A percentile compares a stretch with the other conserved stretches of the same genome.
Conservation (phyloP, 768 basidiomycete genomes). For the Suillus cothurnatus region DNA sequence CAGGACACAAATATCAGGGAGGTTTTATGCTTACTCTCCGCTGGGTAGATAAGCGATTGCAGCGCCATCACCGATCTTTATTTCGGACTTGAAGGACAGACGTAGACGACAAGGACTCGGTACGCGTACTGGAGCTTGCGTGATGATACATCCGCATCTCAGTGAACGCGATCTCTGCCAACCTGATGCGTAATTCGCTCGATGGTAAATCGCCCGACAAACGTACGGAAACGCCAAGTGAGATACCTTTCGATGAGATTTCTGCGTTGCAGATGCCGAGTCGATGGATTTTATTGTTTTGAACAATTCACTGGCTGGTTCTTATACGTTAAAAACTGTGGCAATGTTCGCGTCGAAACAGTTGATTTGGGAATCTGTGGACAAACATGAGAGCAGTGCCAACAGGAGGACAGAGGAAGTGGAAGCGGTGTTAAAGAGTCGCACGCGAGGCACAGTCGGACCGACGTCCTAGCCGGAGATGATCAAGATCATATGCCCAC, state of each 20-base stretch:
- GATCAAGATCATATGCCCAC: not conserved
- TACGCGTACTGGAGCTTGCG: constrained; percentile 26
- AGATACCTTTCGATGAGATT: constrained; percentile 48
- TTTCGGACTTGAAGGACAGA: constrained; percentile 52
- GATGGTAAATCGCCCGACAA: constrained; percentile 36
- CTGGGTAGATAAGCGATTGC: constrained; percentile 46
- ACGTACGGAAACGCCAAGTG: constrained; percentile 53
- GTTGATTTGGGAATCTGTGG: constrained; percentile 30
- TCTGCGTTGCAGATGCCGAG: constrained; percentile 33
- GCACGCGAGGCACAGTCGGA: not conserved
- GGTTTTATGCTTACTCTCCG: constrained; percentile 50
- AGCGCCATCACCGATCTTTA: constrained; percentile 43
- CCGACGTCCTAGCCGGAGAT: not conserved
- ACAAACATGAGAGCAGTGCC: not conserved
- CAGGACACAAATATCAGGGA: constrained; percentile 56
- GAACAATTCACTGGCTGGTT: constrained; percentile 29
- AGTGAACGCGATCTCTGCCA: constrained; percentile 20
- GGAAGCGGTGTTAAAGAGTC: not conserved
- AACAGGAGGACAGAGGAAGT: not conserved
- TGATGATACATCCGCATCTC: constrained; percentile 25
- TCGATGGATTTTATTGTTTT: constrained; percentile 23
- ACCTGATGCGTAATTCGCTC: constrained; percentile 35
- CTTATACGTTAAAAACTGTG: constrained; percentile 21
- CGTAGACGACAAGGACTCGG: constrained; percentile 57
- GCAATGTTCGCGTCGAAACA: constrained; percentile 25